phyloP scores from a whole-genome alignment of 2,329 filamentous ascomycete species.

The Fusarium buharicum region DNA sequence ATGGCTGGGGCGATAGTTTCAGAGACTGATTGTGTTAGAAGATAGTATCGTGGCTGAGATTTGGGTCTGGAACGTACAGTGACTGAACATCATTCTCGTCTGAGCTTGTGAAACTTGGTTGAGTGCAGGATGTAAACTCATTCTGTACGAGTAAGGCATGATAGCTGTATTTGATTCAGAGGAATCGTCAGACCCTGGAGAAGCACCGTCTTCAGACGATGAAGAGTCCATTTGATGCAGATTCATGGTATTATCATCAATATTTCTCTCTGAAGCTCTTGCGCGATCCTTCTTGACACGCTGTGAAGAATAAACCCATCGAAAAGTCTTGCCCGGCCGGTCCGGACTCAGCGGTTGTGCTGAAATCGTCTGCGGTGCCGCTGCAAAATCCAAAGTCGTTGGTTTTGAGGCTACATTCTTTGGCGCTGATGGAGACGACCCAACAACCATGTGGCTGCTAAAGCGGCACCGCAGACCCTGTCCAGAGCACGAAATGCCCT shows the following conservation, averaged over 20 bases:
- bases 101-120: conserved; percentile 43
- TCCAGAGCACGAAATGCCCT: conserved; percentile 53
- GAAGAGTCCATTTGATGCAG: conserved; percentile 1
- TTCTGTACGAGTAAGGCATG: conserved; percentile 2
- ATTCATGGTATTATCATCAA: neutral
- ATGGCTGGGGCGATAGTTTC: conserved; percentile 52
- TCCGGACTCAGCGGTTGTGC: conserved; percentile 4
- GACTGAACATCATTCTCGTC: conserved; percentile 50
- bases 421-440: neutral
- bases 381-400: conserved; percentile 6
- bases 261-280: neutral
- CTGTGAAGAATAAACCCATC: conserved; percentile 33
- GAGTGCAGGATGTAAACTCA: conserved; percentile 39
- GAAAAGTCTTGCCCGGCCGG: conserved; percentile 13
- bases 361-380: neutral
- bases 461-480: conserved; percentile 52
- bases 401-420: neutral
- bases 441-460: conserved; percentile 45
- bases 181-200: conserved; percentile 5
- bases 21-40: conserved; percentile 44
- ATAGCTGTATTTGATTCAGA: conserved; percentile 2
- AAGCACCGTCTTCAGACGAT: conserved; percentile 23
- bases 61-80: conserved; percentile 43
- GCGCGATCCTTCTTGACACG: conserved; percentile 12
- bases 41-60: accelerated